Evolutionary conservation across 805 yeast species (phyloP).

Genomic region (Nakazawaea laoshanensis): DNA sequence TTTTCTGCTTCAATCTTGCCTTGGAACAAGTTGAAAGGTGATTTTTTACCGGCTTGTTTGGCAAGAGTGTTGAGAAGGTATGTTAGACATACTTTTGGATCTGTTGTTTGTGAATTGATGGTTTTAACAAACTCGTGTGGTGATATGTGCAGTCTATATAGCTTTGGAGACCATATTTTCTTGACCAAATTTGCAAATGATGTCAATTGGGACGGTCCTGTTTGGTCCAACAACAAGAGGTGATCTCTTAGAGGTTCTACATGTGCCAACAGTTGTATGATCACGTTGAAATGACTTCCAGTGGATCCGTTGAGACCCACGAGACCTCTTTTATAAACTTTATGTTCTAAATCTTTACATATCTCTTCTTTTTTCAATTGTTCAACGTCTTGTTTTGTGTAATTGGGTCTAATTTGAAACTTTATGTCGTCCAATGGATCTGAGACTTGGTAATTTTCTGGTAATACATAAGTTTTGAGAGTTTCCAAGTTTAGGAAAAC

Average conservation of each 20-base stretch:
- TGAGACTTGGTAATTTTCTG: constrained; percentile 44
- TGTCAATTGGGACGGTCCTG: no score
- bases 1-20: constrained; percentile 37
- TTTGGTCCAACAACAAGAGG: constrained; percentile 22
- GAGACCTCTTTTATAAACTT: constrained; percentile 50
- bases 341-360: constrained; percentile 34
- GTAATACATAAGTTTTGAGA: constrained; percentile 46
- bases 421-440: constrained; percentile 41
- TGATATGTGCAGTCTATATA: constrained; percentile 56
- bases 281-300: constrained; percentile 41
- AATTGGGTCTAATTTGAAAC: constrained; percentile 44
- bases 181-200: constrained; percentile 39
- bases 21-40: constrained; percentile 34
- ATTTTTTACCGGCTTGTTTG: constrained; percentile 13
- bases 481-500: constrained; percentile 49
- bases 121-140: constrained; percentile 56
- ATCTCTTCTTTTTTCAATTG: constrained; percentile 16
- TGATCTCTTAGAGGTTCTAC: constrained; percentile 38
- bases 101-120: constrained; percentile 31
- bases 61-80: constrained; percentile 52
- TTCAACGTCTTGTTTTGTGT: constrained; percentile 23
- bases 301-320: constrained; percentile 51
- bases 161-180: constrained; percentile 55
- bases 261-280: constrained; percentile 50
- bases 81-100: constrained; percentile 48